Conservation (phyloP, 768 basidiomycete species). For the Lactarius akahatsu region DNA sequence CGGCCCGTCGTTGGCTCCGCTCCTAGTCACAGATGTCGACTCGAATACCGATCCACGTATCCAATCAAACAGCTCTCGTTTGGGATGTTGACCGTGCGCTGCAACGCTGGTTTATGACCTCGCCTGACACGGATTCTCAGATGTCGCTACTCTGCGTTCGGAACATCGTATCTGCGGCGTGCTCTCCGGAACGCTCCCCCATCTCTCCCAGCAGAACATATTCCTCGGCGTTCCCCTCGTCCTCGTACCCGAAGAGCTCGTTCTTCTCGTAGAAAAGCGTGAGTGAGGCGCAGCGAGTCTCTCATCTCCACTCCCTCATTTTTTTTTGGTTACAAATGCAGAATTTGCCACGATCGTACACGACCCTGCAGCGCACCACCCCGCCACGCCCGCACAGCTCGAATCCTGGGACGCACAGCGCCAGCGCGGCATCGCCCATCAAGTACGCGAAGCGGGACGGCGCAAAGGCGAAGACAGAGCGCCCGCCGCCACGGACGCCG, state of each 20-base stretch:
- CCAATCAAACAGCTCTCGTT: conserved; percentile 80
- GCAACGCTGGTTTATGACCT: background rate
- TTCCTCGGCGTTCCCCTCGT: conserved; percentile 92
- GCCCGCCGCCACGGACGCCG: conserved; percentile 43
- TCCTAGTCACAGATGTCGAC: background rate
- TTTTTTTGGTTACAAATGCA: background rate
- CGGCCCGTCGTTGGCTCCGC: no score
- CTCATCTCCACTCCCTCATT: background rate
- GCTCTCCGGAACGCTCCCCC: conserved; percentile 87
- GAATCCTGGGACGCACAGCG: conserved; percentile 54
- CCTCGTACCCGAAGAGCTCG: conserved; percentile 89
- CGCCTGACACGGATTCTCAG: conserved; percentile 41
- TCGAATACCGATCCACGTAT: conserved; percentile 40
- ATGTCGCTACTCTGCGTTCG: conserved; percentile 76
- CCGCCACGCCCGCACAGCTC: conserved; percentile 49
- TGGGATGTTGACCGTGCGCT: conserved; percentile 81
- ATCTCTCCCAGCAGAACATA: conserved; percentile 93
- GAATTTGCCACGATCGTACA: conserved; percentile 72
- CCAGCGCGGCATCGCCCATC: conserved; percentile 45
- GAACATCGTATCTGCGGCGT: conserved; percentile 82
- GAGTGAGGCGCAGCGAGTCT: conserved; percentile 27
- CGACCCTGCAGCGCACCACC: conserved; percentile 57
- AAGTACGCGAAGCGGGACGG: conserved; percentile 49
- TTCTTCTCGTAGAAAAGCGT: conserved; percentile 84
- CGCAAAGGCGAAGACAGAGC: conserved; percentile 41